Percentiles rank a stretch among this genome's conserved stretches.
Conservation (phyloP, 2,329 filamentous ascomycete genomes). For the Phialophora macrospora region DNA sequence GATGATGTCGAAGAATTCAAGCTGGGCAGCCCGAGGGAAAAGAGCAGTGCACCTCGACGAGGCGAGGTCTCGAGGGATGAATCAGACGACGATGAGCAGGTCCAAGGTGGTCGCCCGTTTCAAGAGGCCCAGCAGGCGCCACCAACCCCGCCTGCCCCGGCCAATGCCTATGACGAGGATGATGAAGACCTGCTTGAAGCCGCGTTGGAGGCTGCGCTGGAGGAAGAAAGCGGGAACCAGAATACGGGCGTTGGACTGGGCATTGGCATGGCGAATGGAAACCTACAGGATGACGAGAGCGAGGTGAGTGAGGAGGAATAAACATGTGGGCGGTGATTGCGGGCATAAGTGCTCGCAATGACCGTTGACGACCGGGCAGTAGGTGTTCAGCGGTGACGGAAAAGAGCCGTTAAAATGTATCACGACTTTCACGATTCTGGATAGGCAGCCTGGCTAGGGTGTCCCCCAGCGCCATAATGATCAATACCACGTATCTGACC, state of each 20-base stretch:
- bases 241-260: conserved; percentile 67
- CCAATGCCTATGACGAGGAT: conserved; percentile 41
- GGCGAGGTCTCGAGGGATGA: conserved; percentile 19
- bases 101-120: background rate
- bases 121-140: conserved; percentile 17
- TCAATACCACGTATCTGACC: background rate
- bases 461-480: background rate
- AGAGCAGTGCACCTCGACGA: conserved; percentile 15
- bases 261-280: conserved; percentile 61
- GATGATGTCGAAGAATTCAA: conserved; percentile 54
- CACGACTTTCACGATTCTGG: background rate
- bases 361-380: background rate
- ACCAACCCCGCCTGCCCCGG: conserved; percentile 30
- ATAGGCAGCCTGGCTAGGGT: background rate
- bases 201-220: conserved; percentile 62
- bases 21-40: conserved; percentile 32
- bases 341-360: background rate
- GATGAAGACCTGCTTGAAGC: conserved; percentile 58
- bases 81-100: conserved; percentile 10
- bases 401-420: background rate
- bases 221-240: conserved; percentile 53
- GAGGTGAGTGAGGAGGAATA: conserved; percentile 71
- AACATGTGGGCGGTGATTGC: background rate
- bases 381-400: background rate
- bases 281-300: conserved; percentile 60